phyloP scores from a whole-genome alignment of 208 protist species.

The Trypanosoma vivax region DNA sequence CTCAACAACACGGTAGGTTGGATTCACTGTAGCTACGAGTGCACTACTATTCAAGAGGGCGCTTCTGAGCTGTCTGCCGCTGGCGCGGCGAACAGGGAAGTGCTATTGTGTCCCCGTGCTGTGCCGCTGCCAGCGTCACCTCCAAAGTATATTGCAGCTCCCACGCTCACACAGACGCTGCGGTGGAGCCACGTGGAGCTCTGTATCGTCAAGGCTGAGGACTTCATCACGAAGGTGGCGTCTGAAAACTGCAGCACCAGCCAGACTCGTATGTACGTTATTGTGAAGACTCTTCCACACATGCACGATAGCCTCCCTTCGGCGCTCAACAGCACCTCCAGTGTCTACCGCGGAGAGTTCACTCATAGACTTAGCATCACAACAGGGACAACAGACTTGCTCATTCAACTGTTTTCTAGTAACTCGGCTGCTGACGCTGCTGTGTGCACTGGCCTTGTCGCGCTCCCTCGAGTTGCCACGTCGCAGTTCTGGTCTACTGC shows the following conservation, averaged over 20 bases:
- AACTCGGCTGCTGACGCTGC: neutral
- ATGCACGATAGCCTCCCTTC: neutral
- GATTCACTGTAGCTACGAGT: constrained; percentile 43
- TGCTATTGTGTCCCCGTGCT: constrained; percentile 1
- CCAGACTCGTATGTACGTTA: neutral
- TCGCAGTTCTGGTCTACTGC: constrained; percentile 16
- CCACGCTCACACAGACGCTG: neutral
- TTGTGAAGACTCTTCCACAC: constrained; percentile 4
- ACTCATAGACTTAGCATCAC: constrained; percentile 1
- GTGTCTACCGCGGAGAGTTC: neutral
- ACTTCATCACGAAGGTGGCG: neutral
- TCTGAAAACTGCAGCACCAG: neutral
- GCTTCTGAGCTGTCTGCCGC: neutral
- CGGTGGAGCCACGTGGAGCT: constrained; percentile 10
- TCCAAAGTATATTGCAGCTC: constrained; percentile 6
- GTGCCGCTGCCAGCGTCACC: neutral
- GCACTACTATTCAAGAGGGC: constrained; percentile 7
- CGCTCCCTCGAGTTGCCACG: constrained; percentile 6
- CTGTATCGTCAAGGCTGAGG: constrained; percentile 5
- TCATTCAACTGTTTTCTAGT: constrained; percentile 7
- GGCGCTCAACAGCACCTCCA: neutral
- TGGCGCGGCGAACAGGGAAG: constrained; percentile 3
- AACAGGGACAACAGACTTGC: constrained; percentile 6
- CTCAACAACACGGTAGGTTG: constrained; percentile 10
- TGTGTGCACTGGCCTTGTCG: neutral